Base-by-base conservation (phyloP, 371 early-diverging fungal genomes). In the Rhizomucor pusillus region DNA sequence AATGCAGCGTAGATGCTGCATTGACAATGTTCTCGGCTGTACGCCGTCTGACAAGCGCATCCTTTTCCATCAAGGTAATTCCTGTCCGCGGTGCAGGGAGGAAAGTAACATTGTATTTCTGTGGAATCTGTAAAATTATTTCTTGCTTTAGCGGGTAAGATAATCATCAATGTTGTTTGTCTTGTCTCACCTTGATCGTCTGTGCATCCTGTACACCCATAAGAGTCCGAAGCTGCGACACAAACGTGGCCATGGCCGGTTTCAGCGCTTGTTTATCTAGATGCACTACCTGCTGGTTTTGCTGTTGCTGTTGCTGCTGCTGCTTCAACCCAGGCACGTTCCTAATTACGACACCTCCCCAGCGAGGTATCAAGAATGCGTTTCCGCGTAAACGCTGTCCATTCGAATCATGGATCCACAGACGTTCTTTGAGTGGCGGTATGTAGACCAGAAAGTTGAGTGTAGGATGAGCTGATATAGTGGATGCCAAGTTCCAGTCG, bases 401-500 rank as follows among this genome's bases (percentile, higher is more conserved):
- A 63, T 79, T 66, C 14, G 75, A 58, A 53, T 79, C 75, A 37
- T 81, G 77, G 39, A 94, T 77, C 52, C 80, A 75, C 29, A 94
- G 60, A 13, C 80, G 75, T 53, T 85, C 77, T 1, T 73, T 57
- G 5, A 69, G 62, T 9, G 84, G 71, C 0, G 97, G 96, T 4
- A 93, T 72, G 66, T 91, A 97, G 0, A 92, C 60, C 24, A 96
- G 75, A 57, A 96, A 90, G 66, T 96, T 92, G 52, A 97, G 73
- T 39, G 89, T 87, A 1, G 94, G 91, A 36, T 83, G 68, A 0
- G 84, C 77, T 1, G 92, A 86, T 14, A 93, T 90, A 12, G 85
- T 87, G 1, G 95, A 92, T 11, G 93, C 95, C 40, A 94, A 67
- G 60, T 89, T 91, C 94, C 94, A 94, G 64, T 94, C 92, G 3